Evolutionary conservation across 1,284 basidiomycete genomes (phyloP).

Genomic region (Leccinum subrobustum): DNA sequence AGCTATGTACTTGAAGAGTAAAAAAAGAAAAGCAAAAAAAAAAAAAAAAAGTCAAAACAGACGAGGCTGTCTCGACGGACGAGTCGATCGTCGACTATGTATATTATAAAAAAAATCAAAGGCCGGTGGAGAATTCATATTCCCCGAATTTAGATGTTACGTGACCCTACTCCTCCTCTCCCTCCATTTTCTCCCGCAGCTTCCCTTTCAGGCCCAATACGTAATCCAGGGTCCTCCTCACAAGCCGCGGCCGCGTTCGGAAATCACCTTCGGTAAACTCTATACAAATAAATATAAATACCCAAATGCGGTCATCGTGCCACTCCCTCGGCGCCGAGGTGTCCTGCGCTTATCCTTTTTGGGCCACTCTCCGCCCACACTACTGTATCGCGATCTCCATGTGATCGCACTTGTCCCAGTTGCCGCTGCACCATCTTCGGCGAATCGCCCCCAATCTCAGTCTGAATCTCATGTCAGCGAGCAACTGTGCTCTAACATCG

Average conservation of each 20-base stretch:
- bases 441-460: slow-evolving; percentile 33
- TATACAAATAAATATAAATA: slow-evolving; percentile 28
- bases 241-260: slow-evolving; percentile 39
- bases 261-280: slow-evolving; percentile 41
- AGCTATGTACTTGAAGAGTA: slow-evolving; percentile 33
- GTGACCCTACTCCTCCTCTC: slow-evolving; percentile 28
- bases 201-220: slow-evolving; percentile 30
- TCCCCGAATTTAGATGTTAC: slow-evolving; percentile 37
- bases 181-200: slow-evolving; percentile 36
- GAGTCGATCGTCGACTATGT: slow-evolving; percentile 37
- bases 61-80: slow-evolving; percentile 30
- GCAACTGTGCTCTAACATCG: slow-evolving; percentile 18
- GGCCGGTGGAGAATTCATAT: slow-evolving; percentile 42
- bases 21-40: slow-evolving; percentile 5
- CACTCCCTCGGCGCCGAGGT: slow-evolving; percentile 42
- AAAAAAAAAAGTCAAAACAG: slow-evolving; percentile 28
- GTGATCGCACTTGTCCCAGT: slow-evolving; percentile 30
- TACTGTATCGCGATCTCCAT: slow-evolving; percentile 34
- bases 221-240: slow-evolving; percentile 36
- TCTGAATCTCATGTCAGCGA: slow-evolving; percentile 35
- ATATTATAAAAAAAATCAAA: slow-evolving; percentile 35
- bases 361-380: slow-evolving; percentile 28
- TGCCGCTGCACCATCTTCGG: slow-evolving; percentile 34
- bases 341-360: slow-evolving; percentile 24
- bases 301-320: slow-evolving; percentile 27